Evolutionary conservation across 192 early-diverging fungal genomes (phyloP).

Genomic region (Coemansia aciculifera): DNA sequence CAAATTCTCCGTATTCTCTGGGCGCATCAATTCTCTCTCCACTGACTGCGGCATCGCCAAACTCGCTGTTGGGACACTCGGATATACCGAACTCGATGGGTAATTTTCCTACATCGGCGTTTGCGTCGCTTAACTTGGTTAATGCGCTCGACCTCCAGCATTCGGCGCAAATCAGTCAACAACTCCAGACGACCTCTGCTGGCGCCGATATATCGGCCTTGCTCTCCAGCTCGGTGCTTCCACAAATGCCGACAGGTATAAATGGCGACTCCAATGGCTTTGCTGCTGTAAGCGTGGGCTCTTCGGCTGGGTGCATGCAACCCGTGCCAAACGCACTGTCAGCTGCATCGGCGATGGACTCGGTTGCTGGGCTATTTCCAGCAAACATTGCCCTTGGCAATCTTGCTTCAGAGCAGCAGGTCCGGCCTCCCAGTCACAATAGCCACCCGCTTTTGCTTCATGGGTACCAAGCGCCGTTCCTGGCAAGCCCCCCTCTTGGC

Average conservation of each 20-base stretch:
- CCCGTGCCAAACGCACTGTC: slow-evolving; percentile 38
- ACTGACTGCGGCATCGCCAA: slow-evolving; percentile 27
- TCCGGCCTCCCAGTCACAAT: slow-evolving; percentile 24
- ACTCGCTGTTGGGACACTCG: slow-evolving; percentile 19
- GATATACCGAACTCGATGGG: slow-evolving; percentile 18
- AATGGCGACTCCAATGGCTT: not conserved
- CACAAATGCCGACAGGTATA: slow-evolving; percentile 5
- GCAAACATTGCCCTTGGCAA: slow-evolving; percentile 13
- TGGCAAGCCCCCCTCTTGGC: slow-evolving; percentile 9
- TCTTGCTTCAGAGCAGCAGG: slow-evolving; percentile 10
- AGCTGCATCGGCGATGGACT: slow-evolving; percentile 19
- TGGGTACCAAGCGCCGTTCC: slow-evolving; percentile 14
- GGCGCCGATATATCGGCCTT: slow-evolving; percentile 17
- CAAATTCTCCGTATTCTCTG: not conserved
- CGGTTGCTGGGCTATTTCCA: slow-evolving; percentile 18
- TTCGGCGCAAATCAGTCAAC: slow-evolving; percentile 5
- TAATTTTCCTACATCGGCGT: slow-evolving; percentile 39
- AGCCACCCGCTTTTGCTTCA: slow-evolving; percentile 32
- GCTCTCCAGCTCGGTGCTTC: slow-evolving; percentile 13
- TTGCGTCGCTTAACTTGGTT: slow-evolving; percentile 50
- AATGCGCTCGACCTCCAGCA: slow-evolving; percentile 34
- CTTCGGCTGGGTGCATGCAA: slow-evolving; percentile 33
- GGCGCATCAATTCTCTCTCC: slow-evolving; percentile 25
- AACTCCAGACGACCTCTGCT: not conserved
- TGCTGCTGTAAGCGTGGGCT: slow-evolving; percentile 2